phyloP scores from a whole-genome alignment of 208 protist species.

The Crithidia bombi region DNA sequence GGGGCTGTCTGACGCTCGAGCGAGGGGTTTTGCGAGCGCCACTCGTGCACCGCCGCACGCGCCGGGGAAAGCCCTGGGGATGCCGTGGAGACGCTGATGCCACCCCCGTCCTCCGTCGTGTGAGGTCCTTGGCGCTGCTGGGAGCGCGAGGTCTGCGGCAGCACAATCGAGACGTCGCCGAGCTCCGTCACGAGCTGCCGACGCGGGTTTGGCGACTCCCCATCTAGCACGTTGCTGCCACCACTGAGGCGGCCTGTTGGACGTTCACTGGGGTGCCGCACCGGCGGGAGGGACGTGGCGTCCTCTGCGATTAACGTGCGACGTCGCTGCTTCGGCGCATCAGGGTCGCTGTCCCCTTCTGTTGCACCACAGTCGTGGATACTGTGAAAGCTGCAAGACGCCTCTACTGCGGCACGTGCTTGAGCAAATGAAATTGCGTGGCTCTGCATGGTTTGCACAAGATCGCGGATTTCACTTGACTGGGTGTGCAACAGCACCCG shows the following conservation, averaged over 20 bases:
- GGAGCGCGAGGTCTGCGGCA: slow-evolving; percentile 19
- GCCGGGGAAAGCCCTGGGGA: slow-evolving; percentile 8
- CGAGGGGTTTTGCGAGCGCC: slow-evolving; percentile 15
- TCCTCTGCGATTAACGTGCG: slow-evolving; percentile 10
- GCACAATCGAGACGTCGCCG: slow-evolving; percentile 10
- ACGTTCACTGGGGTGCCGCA: not conserved
- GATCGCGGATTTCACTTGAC: slow-evolving; percentile 37
- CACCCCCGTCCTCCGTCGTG: not conserved
- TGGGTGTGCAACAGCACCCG: slow-evolving; percentile 31
- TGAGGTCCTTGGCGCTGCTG: slow-evolving; percentile 11
- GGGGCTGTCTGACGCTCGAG: not conserved
- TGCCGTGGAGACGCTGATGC: not conserved
- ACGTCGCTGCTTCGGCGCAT: slow-evolving; percentile 4
- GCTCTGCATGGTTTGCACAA: slow-evolving; percentile 41
- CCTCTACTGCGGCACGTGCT: slow-evolving; percentile 19
- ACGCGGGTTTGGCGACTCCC: slow-evolving; percentile 31
- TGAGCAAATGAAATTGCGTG: slow-evolving; percentile 22
- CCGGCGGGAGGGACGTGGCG: not conserved
- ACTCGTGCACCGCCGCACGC: slow-evolving; percentile 20
- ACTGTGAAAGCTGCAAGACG: not conserved
- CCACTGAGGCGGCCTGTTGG: not conserved
- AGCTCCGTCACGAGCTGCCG: slow-evolving; percentile 12
- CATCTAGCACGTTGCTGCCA: slow-evolving; percentile 6
- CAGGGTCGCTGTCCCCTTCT: not conserved
- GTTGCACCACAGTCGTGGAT: not conserved